These are phyloP conservation scores for Hansfordia pulvinata DNA, from an alignment of 2,329 filamentous ascomycete species.

Conservation along the genomic window DNA sequence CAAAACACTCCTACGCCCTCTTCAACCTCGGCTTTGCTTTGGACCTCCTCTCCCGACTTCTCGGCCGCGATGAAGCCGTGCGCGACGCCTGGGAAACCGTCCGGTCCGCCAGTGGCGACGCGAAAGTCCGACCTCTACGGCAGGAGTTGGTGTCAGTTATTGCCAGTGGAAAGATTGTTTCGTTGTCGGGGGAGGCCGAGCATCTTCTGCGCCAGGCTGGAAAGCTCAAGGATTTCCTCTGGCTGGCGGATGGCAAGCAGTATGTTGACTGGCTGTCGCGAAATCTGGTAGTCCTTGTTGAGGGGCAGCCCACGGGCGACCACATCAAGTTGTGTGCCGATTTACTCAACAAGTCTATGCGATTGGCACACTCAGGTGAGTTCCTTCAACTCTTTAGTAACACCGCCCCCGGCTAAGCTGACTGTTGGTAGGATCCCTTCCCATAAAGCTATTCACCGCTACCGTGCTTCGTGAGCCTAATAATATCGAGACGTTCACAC, in stretches of 20 bases:
- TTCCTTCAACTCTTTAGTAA: not conserved
- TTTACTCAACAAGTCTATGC: slow-evolving; percentile 45
- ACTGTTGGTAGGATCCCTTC: slow-evolving; percentile 22
- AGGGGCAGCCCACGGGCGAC: slow-evolving; percentile 16
- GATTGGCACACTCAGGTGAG: slow-evolving; percentile 60
- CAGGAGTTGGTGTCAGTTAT: slow-evolving; percentile 32
- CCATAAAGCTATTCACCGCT: slow-evolving; percentile 14
- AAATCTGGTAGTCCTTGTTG: slow-evolving; percentile 39
- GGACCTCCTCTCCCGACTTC: slow-evolving; percentile 26
- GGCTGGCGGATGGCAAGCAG: slow-evolving; percentile 49
- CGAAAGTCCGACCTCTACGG: slow-evolving; percentile 19
- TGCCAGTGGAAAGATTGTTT: slow-evolving; percentile 33
- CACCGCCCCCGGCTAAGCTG: slow-evolving; percentile 1
- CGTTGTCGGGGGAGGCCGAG: slow-evolving; percentile 41
- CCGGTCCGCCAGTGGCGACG: slow-evolving; percentile 4
- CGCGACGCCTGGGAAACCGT: slow-evolving; percentile 12
- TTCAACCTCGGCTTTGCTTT: slow-evolving; percentile 30
- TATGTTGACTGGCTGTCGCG: slow-evolving; percentile 62
- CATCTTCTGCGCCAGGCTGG: slow-evolving; percentile 25
- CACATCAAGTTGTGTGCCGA: slow-evolving; percentile 28
- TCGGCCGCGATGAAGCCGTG: slow-evolving; percentile 20
- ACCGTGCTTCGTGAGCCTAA: slow-evolving; percentile 10
- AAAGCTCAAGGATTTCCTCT: slow-evolving; percentile 23
- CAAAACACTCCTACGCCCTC: slow-evolving; percentile 24
- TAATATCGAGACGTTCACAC: slow-evolving; percentile 12